Evolutionary conservation across 2,329 filamentous ascomycete genomes (phyloP).

Genomic region (Shiraia sp.): DNA sequence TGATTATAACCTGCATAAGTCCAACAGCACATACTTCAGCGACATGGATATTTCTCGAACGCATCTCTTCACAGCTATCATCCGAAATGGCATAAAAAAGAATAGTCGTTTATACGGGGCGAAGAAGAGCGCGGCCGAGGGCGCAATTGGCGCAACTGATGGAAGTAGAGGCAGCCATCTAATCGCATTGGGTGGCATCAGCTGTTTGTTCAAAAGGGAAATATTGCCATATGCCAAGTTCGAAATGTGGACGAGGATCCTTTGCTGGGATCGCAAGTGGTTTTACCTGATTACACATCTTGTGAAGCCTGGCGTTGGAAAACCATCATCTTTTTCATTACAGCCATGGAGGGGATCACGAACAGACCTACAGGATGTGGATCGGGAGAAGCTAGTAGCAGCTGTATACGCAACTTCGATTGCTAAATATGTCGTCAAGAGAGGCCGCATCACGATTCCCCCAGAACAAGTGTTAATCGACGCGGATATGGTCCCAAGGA

Average conservation of each 20-base stretch:
- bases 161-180: constrained; percentile 31
- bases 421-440: constrained; percentile 56
- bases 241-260: constrained; percentile 53
- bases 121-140: constrained; percentile 19
- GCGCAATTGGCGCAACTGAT: constrained; percentile 18
- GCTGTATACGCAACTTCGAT: constrained; percentile 55
- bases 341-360: constrained; percentile 51
- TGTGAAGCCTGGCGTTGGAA: constrained; percentile 50
- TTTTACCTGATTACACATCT: constrained; percentile 54
- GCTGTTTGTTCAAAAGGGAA: constrained; percentile 53
- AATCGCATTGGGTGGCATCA: constrained; percentile 53
- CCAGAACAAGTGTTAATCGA: constrained; percentile 75
- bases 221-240: constrained; percentile 51
- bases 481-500: constrained; percentile 73
- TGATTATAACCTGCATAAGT: constrained; percentile 8
- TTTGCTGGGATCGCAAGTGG: constrained; percentile 57
- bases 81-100: constrained; percentile 50
- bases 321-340: constrained; percentile 47
- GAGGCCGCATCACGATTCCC: constrained; percentile 74
- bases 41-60: constrained; percentile 72
- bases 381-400: constrained; percentile 43
- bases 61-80: constrained; percentile 68
- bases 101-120: constrained; percentile 26
- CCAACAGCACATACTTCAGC: constrained; percentile 9
- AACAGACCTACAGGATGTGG: constrained; percentile 21